Percentiles rank a stretch among this genome's conserved stretches.
Evolutionary conservation across 805 yeast genomes (phyloP).

Genomic region (Candida ficus): DNA sequence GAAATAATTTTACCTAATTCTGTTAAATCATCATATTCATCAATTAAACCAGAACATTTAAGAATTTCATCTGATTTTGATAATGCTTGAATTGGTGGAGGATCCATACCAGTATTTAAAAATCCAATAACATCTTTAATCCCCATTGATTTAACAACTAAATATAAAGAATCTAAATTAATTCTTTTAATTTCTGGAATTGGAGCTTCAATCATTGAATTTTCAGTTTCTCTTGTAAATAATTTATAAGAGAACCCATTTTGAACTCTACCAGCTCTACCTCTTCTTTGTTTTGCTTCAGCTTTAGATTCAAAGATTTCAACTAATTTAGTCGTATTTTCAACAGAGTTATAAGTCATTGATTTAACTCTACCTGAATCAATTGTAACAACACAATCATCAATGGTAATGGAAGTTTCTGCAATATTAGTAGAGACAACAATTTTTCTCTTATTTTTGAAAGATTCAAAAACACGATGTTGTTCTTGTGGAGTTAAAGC

Average conservation of each 20-base stretch:
- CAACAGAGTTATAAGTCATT: constrained; percentile 60
- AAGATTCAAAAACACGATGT: constrained; percentile 58
- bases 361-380: constrained; percentile 86
- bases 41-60: constrained; percentile 69
- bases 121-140: constrained; percentile 65
- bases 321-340: constrained; percentile 63
- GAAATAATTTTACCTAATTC: constrained; percentile 78
- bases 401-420: constrained; percentile 93
- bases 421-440: constrained; percentile 93
- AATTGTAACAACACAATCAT: constrained; percentile 89
- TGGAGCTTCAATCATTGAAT: constrained; percentile 64
- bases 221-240: constrained; percentile 59
- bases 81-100: constrained; percentile 49
- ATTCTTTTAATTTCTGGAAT: constrained; percentile 87
- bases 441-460: constrained; percentile 64
- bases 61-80: constrained; percentile 41
- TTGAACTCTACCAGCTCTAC: constrained; percentile 96
- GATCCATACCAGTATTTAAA: constrained; percentile 71
- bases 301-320: constrained; percentile 90
- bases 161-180: constrained; percentile 74
- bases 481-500: constrained; percentile 83
- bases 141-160: constrained; percentile 88
- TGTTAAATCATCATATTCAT: constrained; percentile 47
- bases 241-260: constrained; percentile 78
- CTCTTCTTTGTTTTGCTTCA: constrained; percentile 85